These are phyloP conservation scores for Graphiopsis chlorocephala DNA, from an alignment of 2,329 filamentous ascomycete species.

Conservation along the genomic window DNA sequence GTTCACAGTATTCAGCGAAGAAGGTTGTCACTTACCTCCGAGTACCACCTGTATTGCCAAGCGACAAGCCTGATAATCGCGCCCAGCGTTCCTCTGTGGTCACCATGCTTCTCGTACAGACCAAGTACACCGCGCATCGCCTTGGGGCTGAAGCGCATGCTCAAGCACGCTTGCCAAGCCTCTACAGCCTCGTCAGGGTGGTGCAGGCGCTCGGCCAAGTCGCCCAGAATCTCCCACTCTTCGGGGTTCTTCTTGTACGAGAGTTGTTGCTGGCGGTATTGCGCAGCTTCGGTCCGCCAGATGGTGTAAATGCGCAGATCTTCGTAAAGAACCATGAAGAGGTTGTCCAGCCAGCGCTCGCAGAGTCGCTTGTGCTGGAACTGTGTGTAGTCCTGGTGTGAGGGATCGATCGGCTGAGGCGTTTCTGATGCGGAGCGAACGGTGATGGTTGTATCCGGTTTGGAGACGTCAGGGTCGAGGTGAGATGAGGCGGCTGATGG, in stretches of 20 bases:
- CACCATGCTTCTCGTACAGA: slow-evolving; percentile 72
- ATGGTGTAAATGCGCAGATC: slow-evolving; percentile 98
- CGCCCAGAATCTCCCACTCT: slow-evolving; percentile 97
- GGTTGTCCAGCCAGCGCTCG: slow-evolving; percentile 94
- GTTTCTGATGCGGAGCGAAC: slow-evolving; percentile 32
- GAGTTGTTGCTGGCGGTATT: slow-evolving; percentile 88
- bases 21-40: slow-evolving; percentile 60
- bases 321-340: slow-evolving; percentile 99
- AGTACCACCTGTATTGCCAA: slow-evolving; percentile 99
- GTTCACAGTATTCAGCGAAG: background rate
- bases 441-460: slow-evolving; percentile 34
- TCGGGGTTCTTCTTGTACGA: slow-evolving; percentile 96
- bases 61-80: slow-evolving; percentile 89
- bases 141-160: slow-evolving; percentile 88
- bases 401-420: slow-evolving; percentile 48
- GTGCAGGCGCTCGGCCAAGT: slow-evolving; percentile 87
- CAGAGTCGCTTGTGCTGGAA: slow-evolving; percentile 97
- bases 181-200: slow-evolving; percentile 89
- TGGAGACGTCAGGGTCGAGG: slow-evolving; percentile 35
- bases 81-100: slow-evolving; percentile 75
- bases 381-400: slow-evolving; percentile 75
- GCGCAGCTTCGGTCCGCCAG: slow-evolving; percentile 96
- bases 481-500: slow-evolving; percentile 30
- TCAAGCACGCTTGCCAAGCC: slow-evolving; percentile 84
- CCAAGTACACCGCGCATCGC: slow-evolving; percentile 81